Evolutionary conservation across 1,284 basidiomycete genomes (phyloP), one percentile per base, ranked within the genome.

Genomic region (Apiotrichum gracile): DNA sequence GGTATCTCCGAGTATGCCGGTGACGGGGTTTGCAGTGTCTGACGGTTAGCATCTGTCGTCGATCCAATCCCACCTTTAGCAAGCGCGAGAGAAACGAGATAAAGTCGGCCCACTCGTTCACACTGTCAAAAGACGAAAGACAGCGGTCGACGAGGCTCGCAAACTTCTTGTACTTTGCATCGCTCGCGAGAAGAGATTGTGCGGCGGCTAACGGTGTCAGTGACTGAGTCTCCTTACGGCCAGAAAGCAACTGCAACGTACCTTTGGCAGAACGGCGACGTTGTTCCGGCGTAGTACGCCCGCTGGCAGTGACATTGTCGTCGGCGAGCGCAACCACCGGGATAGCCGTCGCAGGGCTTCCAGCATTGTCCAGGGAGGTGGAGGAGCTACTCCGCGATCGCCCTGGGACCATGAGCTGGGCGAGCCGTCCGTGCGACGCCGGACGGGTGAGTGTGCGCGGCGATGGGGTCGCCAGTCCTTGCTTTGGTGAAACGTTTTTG

Each of bases 31-130:
- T 98, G 93, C 38, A 98, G 84, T 0, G 92, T 89, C 90, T 24
- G 41, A 5, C 19, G n/a, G n/a, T 37, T 38, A 38, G 37, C 21
- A 26, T n/a, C n/a, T n/a, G 19, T 8, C 44, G 52, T 8, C 47
- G 43, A 34, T 27, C 7, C 31, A 38, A 71, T 7, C 79, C 55
- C 64, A 88, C 92, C 82, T 97, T 98, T 62, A 97, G 83, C 54
- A 99, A 77, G 58, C 93, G 86, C 64, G 92, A 93, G 67, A 99
- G 78, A 76, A 98, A 98, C 40, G 94, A 88, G 70, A 97, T 97
- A 73, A 94, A 98, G 78, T 99, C 96, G 54, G 96, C 94, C 96
- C 96, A 99, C 78, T 99, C 96, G 58, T 94, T 90, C 57, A 97
- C 91, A 69, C 84, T 90, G 70, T 97, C 93, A 67, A 99, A 98